These are phyloP conservation scores for Dactylellina leptospora DNA, from an alignment of 2,329 filamentous ascomycete species.

Conservation along the genomic window DNA sequence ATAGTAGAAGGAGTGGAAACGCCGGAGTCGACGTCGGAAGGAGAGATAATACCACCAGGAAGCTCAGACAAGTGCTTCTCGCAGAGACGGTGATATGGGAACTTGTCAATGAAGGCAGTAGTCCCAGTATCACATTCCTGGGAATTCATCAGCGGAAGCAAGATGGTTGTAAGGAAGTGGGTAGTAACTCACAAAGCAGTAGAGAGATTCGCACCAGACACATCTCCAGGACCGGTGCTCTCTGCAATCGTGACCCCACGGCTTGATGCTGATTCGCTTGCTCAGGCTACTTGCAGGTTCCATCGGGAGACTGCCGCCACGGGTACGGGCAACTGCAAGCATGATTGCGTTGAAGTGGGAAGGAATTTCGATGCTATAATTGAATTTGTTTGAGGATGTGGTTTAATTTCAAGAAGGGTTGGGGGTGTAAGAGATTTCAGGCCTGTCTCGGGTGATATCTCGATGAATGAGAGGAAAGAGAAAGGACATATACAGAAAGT, in stretches of 20 bases:
- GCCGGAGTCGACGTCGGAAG: conserved; percentile 3
- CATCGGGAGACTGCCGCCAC: conserved; percentile 25
- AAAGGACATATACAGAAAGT: neutral
- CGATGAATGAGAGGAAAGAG: neutral
- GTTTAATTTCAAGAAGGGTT: neutral
- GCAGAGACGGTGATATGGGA: conserved; percentile 47
- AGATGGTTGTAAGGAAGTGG: neutral
- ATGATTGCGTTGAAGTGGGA: conserved; percentile 1
- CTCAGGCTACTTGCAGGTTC: conserved; percentile 34
- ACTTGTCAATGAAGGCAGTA: conserved; percentile 44
- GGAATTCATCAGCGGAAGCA: neutral
- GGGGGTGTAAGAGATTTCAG: neutral
- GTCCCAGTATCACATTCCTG: conserved; percentile 52
- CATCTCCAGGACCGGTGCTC: conserved; percentile 52
- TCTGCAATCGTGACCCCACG: conserved; percentile 50
- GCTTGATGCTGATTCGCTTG: conserved; percentile 49
- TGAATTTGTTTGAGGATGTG: neutral
- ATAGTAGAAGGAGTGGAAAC: conserved; percentile 28
- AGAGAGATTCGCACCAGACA: conserved; percentile 50
- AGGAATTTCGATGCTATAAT: conserved; percentile 11
- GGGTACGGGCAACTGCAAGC: conserved; percentile 26
- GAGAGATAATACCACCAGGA: conserved; percentile 14
- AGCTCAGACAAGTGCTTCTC: conserved; percentile 45
- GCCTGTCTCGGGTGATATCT: conserved; percentile 10
- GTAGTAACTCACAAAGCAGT: conserved; percentile 46